A percentile compares a stretch with the other conserved stretches of the same genome.
These are phyloP conservation scores for Ogataea corticis DNA, from an alignment of 805 yeast genomes.

Conservation along the genomic window DNA sequence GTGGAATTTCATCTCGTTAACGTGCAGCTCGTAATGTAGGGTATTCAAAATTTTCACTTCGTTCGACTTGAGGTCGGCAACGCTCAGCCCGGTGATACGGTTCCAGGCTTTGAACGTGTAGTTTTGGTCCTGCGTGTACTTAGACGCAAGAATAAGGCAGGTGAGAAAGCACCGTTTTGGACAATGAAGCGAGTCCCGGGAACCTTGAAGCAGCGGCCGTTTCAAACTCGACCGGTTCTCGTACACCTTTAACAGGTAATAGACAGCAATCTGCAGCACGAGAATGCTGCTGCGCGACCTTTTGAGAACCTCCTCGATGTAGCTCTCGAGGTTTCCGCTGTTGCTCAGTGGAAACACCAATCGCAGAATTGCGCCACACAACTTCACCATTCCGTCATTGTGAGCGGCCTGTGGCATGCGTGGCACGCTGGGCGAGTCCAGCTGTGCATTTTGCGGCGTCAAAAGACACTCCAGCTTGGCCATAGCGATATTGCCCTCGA, in stretches of 20 bases:
- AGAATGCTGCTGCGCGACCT: constrained; percentile 60
- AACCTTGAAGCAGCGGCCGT: not conserved
- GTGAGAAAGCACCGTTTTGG: constrained; percentile 70
- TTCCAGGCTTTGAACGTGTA: constrained; percentile 73
- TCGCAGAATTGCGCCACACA: constrained; percentile 11
- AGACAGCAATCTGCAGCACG: constrained; percentile 66
- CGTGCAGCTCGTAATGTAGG: constrained; percentile 57
- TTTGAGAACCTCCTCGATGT: constrained; percentile 43
- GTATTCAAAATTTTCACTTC: constrained; percentile 55
- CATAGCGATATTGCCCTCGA: not conserved
- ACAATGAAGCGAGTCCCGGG: constrained; percentile 36
- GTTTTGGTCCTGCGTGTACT: constrained; percentile 72
- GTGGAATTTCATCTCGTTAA: constrained; percentile 49
- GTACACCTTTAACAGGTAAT: constrained; percentile 49
- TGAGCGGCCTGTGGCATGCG: not conserved
- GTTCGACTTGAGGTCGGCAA: constrained; percentile 44
- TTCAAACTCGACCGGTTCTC: not conserved
- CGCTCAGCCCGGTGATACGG: constrained; percentile 64
- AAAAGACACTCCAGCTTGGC: not conserved
- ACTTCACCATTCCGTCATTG: constrained; percentile 1
- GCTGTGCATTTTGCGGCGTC: not conserved
- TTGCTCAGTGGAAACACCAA: constrained; percentile 10
- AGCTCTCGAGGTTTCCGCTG: constrained; percentile 19
- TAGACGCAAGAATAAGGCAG: constrained; percentile 68
- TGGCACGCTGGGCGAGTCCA: not conserved